Conservation (phyloP, 306 rosid species). For the Ormosia emarginata region DNA sequence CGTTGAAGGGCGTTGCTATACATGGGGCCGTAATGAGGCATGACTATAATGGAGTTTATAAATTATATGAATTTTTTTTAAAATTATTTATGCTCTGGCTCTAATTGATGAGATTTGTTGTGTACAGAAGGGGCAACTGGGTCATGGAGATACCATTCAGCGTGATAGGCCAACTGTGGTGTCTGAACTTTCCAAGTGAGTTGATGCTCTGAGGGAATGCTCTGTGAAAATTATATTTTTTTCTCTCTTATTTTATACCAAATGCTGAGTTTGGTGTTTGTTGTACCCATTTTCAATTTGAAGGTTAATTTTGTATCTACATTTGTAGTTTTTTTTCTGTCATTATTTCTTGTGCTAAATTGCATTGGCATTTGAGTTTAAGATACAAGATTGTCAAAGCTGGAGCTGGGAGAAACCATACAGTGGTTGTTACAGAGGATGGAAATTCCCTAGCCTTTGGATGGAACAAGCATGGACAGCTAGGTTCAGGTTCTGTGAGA, state of each 20-base stretch:
- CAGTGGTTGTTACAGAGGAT: constrained; percentile 80
- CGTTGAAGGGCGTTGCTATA: constrained; percentile 91
- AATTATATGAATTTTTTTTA: neutral
- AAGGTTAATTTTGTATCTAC: neutral
- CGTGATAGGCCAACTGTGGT: constrained; percentile 98
- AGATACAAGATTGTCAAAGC: constrained; percentile 82
- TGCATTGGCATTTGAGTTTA: constrained; percentile 12
- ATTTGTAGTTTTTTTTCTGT: neutral
- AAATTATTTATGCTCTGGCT: neutral
- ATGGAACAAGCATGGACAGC: constrained; percentile 97
- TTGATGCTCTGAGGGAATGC: neutral
- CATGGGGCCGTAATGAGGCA: constrained; percentile 99
- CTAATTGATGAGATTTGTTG: constrained; percentile 26
- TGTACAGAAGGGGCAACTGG: constrained; percentile 93
- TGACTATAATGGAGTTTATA: constrained; percentile 14
- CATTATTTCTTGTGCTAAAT: constrained; percentile 16
- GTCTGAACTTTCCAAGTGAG: constrained; percentile 91
- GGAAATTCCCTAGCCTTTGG: constrained; percentile 90
- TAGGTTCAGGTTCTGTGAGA: constrained; percentile 74
- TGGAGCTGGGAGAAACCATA: constrained; percentile 83
- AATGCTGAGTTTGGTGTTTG: neutral
- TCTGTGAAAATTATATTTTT: neutral
- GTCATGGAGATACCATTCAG: constrained; percentile 90
- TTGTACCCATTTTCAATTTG: neutral
- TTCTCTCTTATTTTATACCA: neutral